Percentiles rank a stretch among this genome's conserved stretches.
Conservation (phyloP, 495 filamentous ascomycete species). For the Aspergillus coremiiformis region DNA sequence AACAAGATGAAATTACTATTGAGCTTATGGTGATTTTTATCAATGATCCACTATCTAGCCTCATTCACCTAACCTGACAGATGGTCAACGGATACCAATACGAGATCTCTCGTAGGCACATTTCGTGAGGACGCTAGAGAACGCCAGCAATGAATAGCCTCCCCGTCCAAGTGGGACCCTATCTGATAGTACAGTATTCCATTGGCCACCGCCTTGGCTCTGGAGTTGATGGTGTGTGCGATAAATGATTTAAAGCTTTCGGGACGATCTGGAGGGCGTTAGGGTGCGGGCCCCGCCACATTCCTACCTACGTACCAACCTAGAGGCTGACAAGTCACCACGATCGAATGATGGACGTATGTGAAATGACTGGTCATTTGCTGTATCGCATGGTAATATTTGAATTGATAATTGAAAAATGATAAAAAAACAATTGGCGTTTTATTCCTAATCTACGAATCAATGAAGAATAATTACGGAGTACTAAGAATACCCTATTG, state of each 20-base stretch:
- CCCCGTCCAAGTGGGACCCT: conserved; percentile 13
- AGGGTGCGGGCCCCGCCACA: conserved; percentile 14
- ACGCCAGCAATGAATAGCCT: conserved; percentile 16
- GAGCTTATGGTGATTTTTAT: neutral
- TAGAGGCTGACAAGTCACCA: conserved; percentile 17
- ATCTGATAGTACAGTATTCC: conserved; percentile 3
- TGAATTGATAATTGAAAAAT: neutral
- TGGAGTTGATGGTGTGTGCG: conserved; percentile 8
- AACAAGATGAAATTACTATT: neutral
- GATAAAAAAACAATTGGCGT: neutral
- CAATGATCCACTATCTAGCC: conserved; percentile 1
- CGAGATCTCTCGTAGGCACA: conserved; percentile 13
- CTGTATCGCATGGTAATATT: neutral
- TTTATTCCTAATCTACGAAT: neutral
- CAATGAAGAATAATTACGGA: neutral
- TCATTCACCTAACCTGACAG: neutral
- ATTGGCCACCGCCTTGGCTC: conserved; percentile 6
- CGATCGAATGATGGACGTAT: conserved; percentile 3
- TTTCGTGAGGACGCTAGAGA: conserved; percentile 9
- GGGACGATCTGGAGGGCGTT: conserved; percentile 23
- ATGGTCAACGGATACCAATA: conserved; percentile 2
- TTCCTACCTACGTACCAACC: neutral
- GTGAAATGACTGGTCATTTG: conserved; percentile 12
- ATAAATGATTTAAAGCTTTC: conserved; percentile 18
- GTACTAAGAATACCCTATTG: neutral